Evolutionary conservation across 176 grass and related monocot species (phyloP).

Genomic region (Saccharum officinarum): DNA sequence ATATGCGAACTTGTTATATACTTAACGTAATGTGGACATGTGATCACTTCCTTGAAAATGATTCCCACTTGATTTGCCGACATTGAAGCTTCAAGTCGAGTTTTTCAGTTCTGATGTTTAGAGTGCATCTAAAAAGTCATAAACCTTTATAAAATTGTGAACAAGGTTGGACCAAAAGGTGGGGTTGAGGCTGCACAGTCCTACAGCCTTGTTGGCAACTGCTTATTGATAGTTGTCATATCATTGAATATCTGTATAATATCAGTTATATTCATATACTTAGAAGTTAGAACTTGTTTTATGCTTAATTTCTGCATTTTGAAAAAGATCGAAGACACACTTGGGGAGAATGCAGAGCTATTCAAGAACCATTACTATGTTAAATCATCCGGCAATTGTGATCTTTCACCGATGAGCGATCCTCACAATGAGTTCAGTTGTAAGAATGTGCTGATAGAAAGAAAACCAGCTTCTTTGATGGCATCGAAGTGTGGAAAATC

Average conservation of each 20-base stretch:
- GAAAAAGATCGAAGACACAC: constrained; percentile 69
- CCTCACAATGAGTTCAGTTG: constrained; percentile 85
- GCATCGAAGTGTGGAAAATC: constrained; percentile 70
- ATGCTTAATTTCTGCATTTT: constrained; percentile 19
- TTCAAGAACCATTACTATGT: constrained; percentile 98
- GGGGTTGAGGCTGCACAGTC: background rate
- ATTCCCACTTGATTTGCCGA: background rate
- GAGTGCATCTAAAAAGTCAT: background rate
- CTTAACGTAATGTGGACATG: background rate
- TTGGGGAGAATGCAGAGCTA: constrained; percentile 72
- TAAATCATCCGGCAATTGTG: constrained; percentile 92
- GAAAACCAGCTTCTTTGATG: constrained; percentile 56
- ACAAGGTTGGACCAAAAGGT: background rate
- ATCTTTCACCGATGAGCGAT: constrained; percentile 87
- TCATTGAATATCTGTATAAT: constrained; percentile 26
- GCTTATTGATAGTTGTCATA: constrained; percentile 6
- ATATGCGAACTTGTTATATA: background rate
- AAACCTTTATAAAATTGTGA: background rate
- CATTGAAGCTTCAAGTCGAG: background rate
- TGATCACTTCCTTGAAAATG: constrained; percentile 12
- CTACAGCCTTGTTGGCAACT: background rate
- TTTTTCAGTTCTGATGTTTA: background rate
- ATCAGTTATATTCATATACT: background rate
- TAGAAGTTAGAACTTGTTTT: constrained; percentile 22
- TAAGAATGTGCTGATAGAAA: constrained; percentile 90